These are phyloP conservation scores for Thraustotheca clavata DNA, from an alignment of 352 stramenopile genomes.

Conservation along the genomic window DNA sequence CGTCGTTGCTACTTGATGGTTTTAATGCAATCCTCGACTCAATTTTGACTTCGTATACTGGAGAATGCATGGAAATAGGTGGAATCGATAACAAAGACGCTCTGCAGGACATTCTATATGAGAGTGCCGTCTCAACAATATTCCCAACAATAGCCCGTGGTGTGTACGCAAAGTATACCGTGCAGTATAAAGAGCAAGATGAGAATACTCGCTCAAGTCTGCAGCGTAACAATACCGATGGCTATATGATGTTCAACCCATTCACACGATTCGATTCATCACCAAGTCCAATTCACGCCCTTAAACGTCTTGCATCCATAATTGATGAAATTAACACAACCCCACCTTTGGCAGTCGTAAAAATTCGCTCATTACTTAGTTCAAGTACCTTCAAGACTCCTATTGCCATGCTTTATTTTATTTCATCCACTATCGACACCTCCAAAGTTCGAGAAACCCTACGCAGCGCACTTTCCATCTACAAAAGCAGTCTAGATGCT, in stretches of 20 bases:
- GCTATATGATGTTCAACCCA: slow-evolving; percentile 15
- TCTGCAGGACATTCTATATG: not conserved
- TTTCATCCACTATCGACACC: slow-evolving; percentile 3
- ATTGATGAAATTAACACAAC: not conserved
- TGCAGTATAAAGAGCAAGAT: not conserved
- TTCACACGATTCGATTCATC: not conserved
- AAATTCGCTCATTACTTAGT: no score
- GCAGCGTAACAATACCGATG: not conserved
- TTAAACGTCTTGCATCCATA: not conserved
- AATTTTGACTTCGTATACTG: not conserved
- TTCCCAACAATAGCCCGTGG: not conserved
- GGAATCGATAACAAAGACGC: not conserved
- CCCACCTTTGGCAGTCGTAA: no score
- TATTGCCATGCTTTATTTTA: not conserved
- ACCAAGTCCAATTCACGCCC: not conserved
- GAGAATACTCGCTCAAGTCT: not conserved
- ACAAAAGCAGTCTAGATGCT: no score
- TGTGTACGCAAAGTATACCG: not conserved
- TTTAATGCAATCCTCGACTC: not conserved
- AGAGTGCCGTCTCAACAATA: not conserved
- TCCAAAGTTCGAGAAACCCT: not conserved
- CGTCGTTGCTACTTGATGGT: not conserved
- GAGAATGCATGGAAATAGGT: slow-evolving; percentile 1
- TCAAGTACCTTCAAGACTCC: no score
- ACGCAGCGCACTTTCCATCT: not conserved